phyloP scores from a whole-genome alignment of 108 stramenopile species.

The Nitzschia inconspicua region DNA sequence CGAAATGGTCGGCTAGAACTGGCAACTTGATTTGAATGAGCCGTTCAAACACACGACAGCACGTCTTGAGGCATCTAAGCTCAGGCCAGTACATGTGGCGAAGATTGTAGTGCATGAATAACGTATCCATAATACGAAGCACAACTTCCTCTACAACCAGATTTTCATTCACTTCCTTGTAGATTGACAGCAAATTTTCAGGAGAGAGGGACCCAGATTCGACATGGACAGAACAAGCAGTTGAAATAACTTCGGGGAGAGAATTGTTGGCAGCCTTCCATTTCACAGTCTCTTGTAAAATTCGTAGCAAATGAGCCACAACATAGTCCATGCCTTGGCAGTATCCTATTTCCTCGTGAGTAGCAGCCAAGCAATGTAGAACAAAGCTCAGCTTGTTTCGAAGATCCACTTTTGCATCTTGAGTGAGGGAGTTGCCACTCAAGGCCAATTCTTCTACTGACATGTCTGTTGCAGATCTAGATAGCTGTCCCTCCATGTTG shows the following conservation, averaged over 20 bases:
- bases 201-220: neutral
- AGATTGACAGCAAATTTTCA: conserved; percentile 9
- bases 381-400: conserved; percentile 78
- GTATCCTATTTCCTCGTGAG: conserved; percentile 80
- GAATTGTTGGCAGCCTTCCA: conserved; percentile 54
- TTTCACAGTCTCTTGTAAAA: conserved; percentile 79
- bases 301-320: conserved; percentile 83
- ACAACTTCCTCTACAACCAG: conserved; percentile 76
- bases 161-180: conserved; percentile 40
- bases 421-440: conserved; percentile 71
- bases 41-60: conserved; percentile 81
- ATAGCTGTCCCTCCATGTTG: neutral
- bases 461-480: neutral
- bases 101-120: conserved; percentile 78
- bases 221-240: neutral
- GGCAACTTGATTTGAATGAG: conserved; percentile 83
- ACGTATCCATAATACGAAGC: conserved; percentile 74
- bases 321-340: conserved; percentile 92
- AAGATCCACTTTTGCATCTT: conserved; percentile 68
- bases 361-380: conserved; percentile 74
- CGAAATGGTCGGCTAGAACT: conserved; percentile 86
- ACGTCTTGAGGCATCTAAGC: conserved; percentile 81
- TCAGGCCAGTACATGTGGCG: conserved; percentile 89
- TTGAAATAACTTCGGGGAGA: conserved; percentile 36
- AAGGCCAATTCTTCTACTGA: conserved; percentile 58